Percentiles rank a stretch among this genome's conserved stretches.
These are phyloP conservation scores for Saturnispora besseyi DNA, from an alignment of 805 yeast genomes.

Conservation along the genomic window DNA sequence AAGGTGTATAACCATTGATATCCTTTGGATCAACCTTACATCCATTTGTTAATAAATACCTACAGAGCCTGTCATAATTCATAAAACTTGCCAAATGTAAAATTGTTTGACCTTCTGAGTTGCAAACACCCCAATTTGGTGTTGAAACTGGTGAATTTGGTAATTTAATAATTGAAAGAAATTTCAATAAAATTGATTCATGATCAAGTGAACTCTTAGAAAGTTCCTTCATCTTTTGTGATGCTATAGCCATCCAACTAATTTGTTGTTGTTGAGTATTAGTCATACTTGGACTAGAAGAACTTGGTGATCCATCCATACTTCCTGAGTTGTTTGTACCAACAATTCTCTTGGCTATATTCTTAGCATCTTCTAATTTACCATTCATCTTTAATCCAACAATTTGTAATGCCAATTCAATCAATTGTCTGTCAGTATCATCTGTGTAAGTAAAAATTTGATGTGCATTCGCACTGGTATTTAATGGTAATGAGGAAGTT, in stretches of 20 bases:
- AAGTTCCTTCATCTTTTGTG: slow-evolving; percentile 39
- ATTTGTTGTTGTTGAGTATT: slow-evolving; percentile 14
- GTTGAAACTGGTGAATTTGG: slow-evolving; percentile 50
- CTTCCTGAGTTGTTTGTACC: slow-evolving; percentile 37
- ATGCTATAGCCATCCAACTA: slow-evolving; percentile 46
- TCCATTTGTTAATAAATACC: slow-evolving; percentile 54
- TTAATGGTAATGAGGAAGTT: slow-evolving; percentile 8
- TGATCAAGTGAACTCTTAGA: slow-evolving; percentile 36
- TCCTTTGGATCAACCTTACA: slow-evolving; percentile 66
- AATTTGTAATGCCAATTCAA: slow-evolving; percentile 91
- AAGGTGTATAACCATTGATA: slow-evolving; percentile 73
- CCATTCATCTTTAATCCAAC: slow-evolving; percentile 98
- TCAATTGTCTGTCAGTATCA: slow-evolving; percentile 89
- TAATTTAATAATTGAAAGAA: slow-evolving; percentile 50
- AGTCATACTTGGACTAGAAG: slow-evolving; percentile 11
- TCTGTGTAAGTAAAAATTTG: slow-evolving; percentile 85
- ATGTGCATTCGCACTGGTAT: slow-evolving; percentile 23
- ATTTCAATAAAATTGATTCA: slow-evolving; percentile 41
- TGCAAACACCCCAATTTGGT: slow-evolving; percentile 77
- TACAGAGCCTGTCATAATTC: slow-evolving; percentile 55
- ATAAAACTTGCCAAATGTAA: slow-evolving; percentile 76
- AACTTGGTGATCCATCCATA: slow-evolving; percentile 2
- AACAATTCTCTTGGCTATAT: slow-evolving; percentile 85
- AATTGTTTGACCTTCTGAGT: slow-evolving; percentile 77
- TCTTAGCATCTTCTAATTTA: slow-evolving; percentile 85